Base-by-base conservation (phyloP, 306 rosid species). In the Neltuma alba region DNA sequence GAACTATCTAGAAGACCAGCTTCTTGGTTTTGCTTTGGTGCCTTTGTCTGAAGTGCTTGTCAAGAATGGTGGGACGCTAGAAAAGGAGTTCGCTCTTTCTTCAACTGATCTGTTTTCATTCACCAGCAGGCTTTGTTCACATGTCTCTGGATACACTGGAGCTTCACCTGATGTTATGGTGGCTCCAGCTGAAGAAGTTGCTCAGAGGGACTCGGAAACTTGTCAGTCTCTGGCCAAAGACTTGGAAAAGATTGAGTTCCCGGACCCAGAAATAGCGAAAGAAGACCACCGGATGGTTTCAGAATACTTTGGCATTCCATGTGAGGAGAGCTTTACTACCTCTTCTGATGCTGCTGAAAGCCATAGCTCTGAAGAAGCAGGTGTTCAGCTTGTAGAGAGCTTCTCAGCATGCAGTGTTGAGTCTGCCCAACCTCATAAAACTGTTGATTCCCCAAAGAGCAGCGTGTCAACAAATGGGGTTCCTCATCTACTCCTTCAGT, bases 1-100 rank as follows among this genome's bases (percentile, higher is more conserved):
- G 87, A 95, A 95, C 75, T 95, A 95, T 89, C 98, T 95, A n/a
- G 93, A 95, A 83, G 99, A 95, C 81, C 99, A 95, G 82, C 74
- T 93, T 82, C 92, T 95, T 70, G 99, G 99, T 42, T 93, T 95
- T 84, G 92, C 97, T 79, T 74, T 95, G 85, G 93, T 93, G 70
- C 98, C 99, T 72, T 75, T 93, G 44, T 89, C 94, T 11, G 95
- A 92, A 77, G 90, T 92, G 2, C 75, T 95, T 27, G 64, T 83
- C 62, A 84, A 84, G 69, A 82, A 89, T 70, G 79, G 68, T 40
- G 94, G 92, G 9, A 93, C 88, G 74, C 75, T 95, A 45, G 99
- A 92, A 88, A 95, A 88, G 76, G 99, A 95, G 80, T 95, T 95
- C 90, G 65, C 93, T 48, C 97, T 95, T 74, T 95, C 99, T 50